Conservation (phyloP, 164 flowering plant genomes). For the Berberis thunbergii region DNA sequence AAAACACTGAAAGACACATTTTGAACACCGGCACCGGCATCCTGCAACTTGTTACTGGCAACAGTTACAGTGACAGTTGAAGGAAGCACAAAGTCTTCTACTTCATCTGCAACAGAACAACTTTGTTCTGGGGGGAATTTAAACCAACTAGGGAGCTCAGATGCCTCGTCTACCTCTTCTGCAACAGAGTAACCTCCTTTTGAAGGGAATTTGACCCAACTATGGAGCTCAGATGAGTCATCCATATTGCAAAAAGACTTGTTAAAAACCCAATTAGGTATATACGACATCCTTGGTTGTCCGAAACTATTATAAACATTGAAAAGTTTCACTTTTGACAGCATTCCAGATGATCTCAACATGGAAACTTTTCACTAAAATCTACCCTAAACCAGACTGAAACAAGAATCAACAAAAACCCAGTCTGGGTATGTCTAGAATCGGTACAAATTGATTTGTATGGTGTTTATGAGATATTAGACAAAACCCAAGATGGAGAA, state of each 20-base stretch:
- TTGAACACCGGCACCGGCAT: conserved; percentile 1
- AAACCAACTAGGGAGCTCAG: no score
- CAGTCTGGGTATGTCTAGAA: neutral
- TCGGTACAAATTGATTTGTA: neutral
- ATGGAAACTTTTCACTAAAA: neutral
- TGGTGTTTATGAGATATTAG: neutral
- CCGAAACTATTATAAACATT: conserved; percentile 7
- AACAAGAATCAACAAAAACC: neutral
- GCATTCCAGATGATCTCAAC: conserved; percentile 21
- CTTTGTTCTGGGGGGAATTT: no score
- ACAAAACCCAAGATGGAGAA: neutral
- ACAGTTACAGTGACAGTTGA: conserved; percentile 23
- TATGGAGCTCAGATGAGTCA: conserved; percentile 52
- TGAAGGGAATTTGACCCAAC: conserved; percentile 35
- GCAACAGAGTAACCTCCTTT: conserved; percentile 4
- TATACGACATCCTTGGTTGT: neutral
- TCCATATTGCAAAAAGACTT: conserved; percentile 21
- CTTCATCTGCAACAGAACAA: no score
- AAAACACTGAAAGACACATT: neutral
- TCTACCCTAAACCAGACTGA: neutral
- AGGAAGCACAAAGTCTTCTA: conserved; percentile 52
- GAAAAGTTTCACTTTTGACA: conserved; percentile 12
- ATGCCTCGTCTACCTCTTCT: conserved; percentile 11
- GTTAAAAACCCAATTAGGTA: neutral
- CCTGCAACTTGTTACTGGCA: conserved; percentile 14